Evolutionary conservation across 202 grass and related monocot species (phyloP), one percentile per base, ranked within the genome.

Genomic region (Digitaria exilis): DNA sequence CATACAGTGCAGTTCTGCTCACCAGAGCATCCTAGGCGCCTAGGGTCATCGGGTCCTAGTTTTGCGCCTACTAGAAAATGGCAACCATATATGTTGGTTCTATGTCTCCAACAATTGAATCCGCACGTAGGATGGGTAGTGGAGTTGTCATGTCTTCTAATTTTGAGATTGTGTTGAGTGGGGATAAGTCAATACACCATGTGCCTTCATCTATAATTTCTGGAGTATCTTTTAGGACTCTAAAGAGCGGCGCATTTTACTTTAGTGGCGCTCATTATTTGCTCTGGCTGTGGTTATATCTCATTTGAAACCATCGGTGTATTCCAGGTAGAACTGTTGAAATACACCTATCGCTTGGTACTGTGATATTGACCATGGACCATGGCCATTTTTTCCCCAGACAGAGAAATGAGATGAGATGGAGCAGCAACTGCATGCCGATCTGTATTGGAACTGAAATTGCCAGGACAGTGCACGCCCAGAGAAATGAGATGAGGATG

Each of bases 401-500:
- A 78, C 42, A 54, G 16, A 25, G 12, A n/a, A 7, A 79, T n/a
- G 32, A 54, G 59, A 34, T 43, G 46, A 15, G 66, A 42, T 9
- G 2, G 84, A 65, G 15, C 32, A 25, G 37, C 43, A 49, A 73
- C 18, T 60, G 69, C 21, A 32, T 25, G 45, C 34, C 19, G 13
- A 55, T 75, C 16, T 83, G 4, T 22, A 65, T 8, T 43, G 57
- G 52, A 45, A 46, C 64, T 29, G 63, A 78, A 78, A 71, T 70
- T 56, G 59, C 24, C 77, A 80, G 65, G 58, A 37, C 69, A 80
- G 12, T 46, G 58, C 59, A 58, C 2, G 72, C 25, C 8, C 49
- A 43, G 34, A 35, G 61, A 77, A 84, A 85, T n/a, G 54, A 29
- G 64, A 78, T 61, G 52, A 69, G n/a, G n/a, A n/a, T n/a, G n/a